phyloP scores from a whole-genome alignment of 2,329 filamentous ascomycete species.

The Hypoxylon sp. region DNA sequence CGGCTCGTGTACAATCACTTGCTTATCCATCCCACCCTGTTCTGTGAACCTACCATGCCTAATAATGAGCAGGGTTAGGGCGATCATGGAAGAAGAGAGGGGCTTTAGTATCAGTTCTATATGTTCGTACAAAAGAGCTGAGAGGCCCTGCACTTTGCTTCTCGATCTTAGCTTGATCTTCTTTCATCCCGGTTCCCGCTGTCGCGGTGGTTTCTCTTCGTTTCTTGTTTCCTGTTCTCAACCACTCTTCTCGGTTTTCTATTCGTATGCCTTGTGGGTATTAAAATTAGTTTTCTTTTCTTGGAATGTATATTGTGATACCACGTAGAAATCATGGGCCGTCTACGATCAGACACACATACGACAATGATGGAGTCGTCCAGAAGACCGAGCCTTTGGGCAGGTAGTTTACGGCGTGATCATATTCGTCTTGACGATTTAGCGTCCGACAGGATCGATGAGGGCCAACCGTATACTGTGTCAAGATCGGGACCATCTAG shows the following conservation, averaged over 20 bases:
- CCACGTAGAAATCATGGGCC: slow-evolving; percentile 47
- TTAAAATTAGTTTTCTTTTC: slow-evolving; percentile 35
- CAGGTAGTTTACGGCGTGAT: slow-evolving; percentile 46
- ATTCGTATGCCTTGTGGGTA: slow-evolving; percentile 41
- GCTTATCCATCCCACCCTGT: slow-evolving; percentile 38
- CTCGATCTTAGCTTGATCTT: slow-evolving; percentile 42
- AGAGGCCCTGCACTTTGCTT: slow-evolving; percentile 34
- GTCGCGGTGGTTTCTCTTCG: slow-evolving; percentile 41
- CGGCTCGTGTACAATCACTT: slow-evolving; percentile 43
- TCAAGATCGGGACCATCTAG: slow-evolving; percentile 50
- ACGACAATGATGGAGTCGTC: slow-evolving; percentile 47
- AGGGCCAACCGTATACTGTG: slow-evolving; percentile 49
- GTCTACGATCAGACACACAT: slow-evolving; percentile 48
- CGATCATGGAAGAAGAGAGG: slow-evolving; percentile 43
- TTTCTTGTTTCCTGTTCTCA: slow-evolving; percentile 47
- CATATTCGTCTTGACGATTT: slow-evolving; percentile 42
- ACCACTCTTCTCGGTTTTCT: slow-evolving; percentile 39
- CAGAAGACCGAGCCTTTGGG: slow-evolving; percentile 51
- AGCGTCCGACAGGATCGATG: slow-evolving; percentile 47
- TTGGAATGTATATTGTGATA: slow-evolving; percentile 51
- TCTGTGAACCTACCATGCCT: slow-evolving; percentile 32
- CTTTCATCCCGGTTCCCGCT: slow-evolving; percentile 40
- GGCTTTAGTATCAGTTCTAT: slow-evolving; percentile 23
- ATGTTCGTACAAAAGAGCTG: slow-evolving; percentile 41
- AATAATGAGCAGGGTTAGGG: slow-evolving; percentile 35